phyloP scores from a whole-genome alignment of 371 early-diverging fungal genomes.

The Syncephalis fuscata region DNA sequence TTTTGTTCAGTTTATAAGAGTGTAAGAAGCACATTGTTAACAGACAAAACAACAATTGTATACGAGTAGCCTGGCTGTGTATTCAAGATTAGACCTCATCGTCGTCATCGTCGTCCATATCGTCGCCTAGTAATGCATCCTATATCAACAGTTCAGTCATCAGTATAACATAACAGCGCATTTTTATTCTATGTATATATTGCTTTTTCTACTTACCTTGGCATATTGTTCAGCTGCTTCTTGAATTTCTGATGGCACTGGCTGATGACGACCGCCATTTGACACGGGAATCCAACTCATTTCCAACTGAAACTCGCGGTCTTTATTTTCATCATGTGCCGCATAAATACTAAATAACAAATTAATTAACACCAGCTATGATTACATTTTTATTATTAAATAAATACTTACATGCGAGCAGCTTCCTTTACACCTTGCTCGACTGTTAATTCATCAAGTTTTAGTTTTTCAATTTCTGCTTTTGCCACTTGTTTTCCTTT shows the following conservation, averaged over 20 bases:
- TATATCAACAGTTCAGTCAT: background rate
- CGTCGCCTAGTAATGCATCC: conserved; percentile 11
- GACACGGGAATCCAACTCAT: conserved; percentile 91
- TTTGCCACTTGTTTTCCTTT: conserved; percentile 95
- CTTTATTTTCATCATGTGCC: conserved; percentile 93
- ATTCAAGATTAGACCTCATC: too few relatives aligned
- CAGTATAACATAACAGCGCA: background rate
- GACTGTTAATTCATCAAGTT: conserved; percentile 65
- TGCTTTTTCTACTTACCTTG: conserved; percentile 26
- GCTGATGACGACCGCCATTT: conserved; percentile 53
- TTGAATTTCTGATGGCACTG: conserved; percentile 75
- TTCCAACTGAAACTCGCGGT: conserved; percentile 95
- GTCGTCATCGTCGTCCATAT: conserved; percentile 10
- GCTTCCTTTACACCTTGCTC: conserved; percentile 88
- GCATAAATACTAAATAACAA: conserved; percentile 54
- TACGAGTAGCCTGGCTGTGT: too few relatives aligned
- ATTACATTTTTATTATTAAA: background rate
- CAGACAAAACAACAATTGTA: too few relatives aligned
- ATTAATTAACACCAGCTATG: background rate
- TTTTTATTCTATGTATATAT: too few relatives aligned
- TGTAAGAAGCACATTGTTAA: too few relatives aligned
- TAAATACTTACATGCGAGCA: conserved; percentile 65
- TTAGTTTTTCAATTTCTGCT: conserved; percentile 93
- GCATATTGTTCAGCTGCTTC: conserved; percentile 75
- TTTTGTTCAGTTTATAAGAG: too few relatives aligned